Conservation (phyloP, 1,284 basidiomycete genomes). For the Fomitiporia mediterranea region DNA sequence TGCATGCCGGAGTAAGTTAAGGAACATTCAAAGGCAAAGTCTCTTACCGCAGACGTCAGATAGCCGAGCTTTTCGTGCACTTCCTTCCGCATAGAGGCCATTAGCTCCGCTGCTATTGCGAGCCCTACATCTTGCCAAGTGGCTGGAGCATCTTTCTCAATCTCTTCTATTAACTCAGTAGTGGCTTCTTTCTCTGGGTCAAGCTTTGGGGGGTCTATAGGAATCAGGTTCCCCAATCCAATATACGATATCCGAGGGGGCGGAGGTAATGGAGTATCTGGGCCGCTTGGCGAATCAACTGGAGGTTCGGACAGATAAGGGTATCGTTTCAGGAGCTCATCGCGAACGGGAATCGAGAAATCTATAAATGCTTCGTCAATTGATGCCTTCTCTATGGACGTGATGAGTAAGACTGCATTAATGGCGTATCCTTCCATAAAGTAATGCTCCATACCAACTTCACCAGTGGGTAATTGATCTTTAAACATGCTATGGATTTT, state of each 20-base stretch:
- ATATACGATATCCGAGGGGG: constrained; percentile 71
- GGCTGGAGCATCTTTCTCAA: constrained; percentile 33
- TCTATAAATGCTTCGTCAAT: constrained; percentile 90
- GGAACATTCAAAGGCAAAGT: neutral
- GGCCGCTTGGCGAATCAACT: constrained; percentile 58
- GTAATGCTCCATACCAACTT: constrained; percentile 49
- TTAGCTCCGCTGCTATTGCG: constrained; percentile 84
- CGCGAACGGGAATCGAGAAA: constrained; percentile 73
- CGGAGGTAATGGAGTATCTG: constrained; percentile 80
- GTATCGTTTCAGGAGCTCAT: constrained; percentile 65
- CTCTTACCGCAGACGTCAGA: constrained; percentile 84
- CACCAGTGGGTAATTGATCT: constrained; percentile 66
- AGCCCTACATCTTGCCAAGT: constrained; percentile 95
- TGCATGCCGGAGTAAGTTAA: constrained; percentile 27
- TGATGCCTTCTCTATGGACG: constrained; percentile 67
- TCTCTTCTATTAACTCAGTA: constrained; percentile 22
- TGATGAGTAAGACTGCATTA: no score
- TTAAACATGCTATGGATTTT: constrained; percentile 89
- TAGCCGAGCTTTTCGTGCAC: constrained; percentile 80
- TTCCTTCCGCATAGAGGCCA: constrained; percentile 69
- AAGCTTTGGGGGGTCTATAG: constrained; percentile 41
- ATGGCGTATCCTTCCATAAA: no score
- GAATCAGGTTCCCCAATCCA: constrained; percentile 65
- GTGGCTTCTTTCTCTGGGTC: constrained; percentile 19
- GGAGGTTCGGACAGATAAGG: constrained; percentile 75